Evolutionary conservation across 129 eudicot genomes (phyloP), one percentile per base, ranked within the genome.

Genomic region (Apium graveolens): DNA sequence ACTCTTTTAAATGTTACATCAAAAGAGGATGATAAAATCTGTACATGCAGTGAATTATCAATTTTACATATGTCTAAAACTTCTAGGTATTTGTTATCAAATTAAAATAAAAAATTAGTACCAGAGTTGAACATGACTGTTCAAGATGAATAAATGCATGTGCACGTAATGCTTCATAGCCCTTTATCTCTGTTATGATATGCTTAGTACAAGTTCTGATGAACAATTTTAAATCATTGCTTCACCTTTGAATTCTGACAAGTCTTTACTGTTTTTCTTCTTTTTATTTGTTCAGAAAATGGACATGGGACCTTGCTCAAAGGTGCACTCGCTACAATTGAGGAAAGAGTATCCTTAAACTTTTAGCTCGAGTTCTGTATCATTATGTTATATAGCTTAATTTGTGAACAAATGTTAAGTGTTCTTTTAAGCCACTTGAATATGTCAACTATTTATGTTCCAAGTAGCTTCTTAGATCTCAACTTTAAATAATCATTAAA

Each of bases 241-340:
- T n/a, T n/a, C 68, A n/a, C 14, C 4, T 24, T 0, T 26, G 32
- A n/a, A 60, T n/a, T 26, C 17, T 60, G 68, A 60, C 31, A 26
- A 26, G 32, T 60, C 68, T n/a, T 14, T 60, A 27, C 7, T 53
- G 68, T 66, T 20, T 32, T 5, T 66, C 17, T n/a, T 55, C 65
- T 21, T 62, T 66, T 70, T 18, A 21, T 37, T 38, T 39, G 48
- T 24, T 17, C 86, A 95, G 98, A 95, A 95, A 91, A 95, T 95
- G 97, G 98, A 95, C 70, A 91, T 86, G 98, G 98, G 98, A 45
- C 97, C 97, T 14, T 95, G 98, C 91, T 96, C 98, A 11, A 95
- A 95, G 88, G 93, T 95, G 87, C 98, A 95, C 74, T 95, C 98
- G 3, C 88, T 95, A 89, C 97, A 87, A 83, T 89, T 91, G 79